These are phyloP conservation scores for Penium margaritaceum DNA, from an alignment of 139 green algal species.

Conservation along the genomic window DNA sequence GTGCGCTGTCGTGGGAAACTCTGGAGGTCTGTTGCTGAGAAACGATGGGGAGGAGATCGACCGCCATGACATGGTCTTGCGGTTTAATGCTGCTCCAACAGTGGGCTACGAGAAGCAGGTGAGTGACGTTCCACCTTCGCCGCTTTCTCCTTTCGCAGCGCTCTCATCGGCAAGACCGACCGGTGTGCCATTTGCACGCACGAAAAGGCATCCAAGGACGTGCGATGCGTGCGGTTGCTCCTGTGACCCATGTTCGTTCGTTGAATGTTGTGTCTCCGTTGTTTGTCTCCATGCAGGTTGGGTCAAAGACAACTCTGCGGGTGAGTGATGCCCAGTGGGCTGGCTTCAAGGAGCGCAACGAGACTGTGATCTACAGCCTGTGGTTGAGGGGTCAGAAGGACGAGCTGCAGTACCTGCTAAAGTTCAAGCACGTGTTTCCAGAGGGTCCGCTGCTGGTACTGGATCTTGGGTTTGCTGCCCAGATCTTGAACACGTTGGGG, in stretches of 20 bases:
- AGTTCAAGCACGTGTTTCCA: conserved; percentile 23
- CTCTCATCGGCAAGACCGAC: no score
- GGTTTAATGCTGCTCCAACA: conserved; percentile 47
- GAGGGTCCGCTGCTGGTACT: conserved; percentile 5
- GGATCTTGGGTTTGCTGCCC: neutral
- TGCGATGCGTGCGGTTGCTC: no score
- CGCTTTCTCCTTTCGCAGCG: neutral
- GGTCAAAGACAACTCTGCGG: conserved; percentile 5
- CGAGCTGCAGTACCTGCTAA: conserved; percentile 16
- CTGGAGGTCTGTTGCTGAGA: conserved; percentile 31
- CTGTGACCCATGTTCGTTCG: no score
- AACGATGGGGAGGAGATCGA: conserved; percentile 47
- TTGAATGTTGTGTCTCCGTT: no score
- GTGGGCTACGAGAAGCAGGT: conserved; percentile 42
- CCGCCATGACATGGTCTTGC: conserved; percentile 47
- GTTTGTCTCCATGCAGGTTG: conserved; percentile 17
- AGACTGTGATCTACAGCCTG: conserved; percentile 28
- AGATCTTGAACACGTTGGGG: conserved; percentile 20
- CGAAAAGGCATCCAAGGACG: no score
- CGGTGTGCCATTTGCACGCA: no score
- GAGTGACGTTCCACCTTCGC: neutral
- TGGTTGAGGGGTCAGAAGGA: conserved; percentile 6
- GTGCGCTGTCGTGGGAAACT: conserved; percentile 52
- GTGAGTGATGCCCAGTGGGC: conserved; percentile 16
- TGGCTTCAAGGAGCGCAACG: conserved; percentile 29